Evolutionary conservation across 2,329 filamentous ascomycete genomes (phyloP).

Genomic region (Claviceps pazoutovae): DNA sequence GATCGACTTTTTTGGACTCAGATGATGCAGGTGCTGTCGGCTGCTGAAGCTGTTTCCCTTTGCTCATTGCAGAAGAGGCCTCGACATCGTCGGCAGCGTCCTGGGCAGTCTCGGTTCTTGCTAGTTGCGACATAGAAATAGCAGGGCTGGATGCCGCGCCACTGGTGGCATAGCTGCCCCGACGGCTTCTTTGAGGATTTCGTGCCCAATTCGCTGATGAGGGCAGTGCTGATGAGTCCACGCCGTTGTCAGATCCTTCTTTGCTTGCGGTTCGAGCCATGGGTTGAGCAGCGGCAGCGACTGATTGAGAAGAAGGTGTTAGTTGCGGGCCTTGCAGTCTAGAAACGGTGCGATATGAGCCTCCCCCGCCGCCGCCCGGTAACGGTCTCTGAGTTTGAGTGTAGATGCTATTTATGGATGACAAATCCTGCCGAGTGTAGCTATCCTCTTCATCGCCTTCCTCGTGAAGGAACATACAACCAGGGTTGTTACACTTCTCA

Average conservation of each 20-base stretch:
- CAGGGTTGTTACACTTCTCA: slow-evolving; percentile 86
- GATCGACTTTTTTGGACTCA: neutral
- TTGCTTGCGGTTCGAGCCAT: slow-evolving; percentile 69
- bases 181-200: slow-evolving; percentile 51
- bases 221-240: slow-evolving; percentile 78
- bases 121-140: slow-evolving; percentile 44
- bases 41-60: slow-evolving; percentile 9
- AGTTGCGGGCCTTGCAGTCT: slow-evolving; percentile 32
- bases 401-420: slow-evolving; percentile 81
- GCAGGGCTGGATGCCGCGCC: slow-evolving; percentile 72
- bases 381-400: slow-evolving; percentile 67
- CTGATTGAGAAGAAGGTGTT: slow-evolving; percentile 25
- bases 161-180: slow-evolving; percentile 68
- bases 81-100: slow-evolving; percentile 25
- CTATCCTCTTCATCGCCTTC: slow-evolving; percentile 97
- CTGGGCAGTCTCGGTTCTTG: slow-evolving; percentile 34
- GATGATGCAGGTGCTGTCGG: neutral
- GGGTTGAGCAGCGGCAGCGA: slow-evolving; percentile 37
- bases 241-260: slow-evolving; percentile 56
- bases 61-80: slow-evolving; percentile 12
- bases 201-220: slow-evolving; percentile 89
- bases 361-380: slow-evolving; percentile 31
- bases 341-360: slow-evolving; percentile 39
- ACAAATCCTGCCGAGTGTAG: slow-evolving; percentile 86
- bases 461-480: slow-evolving; percentile 97